Conservation (phyloP, 805 yeast species). For the Zygosaccharomyces rouxii region DNA sequence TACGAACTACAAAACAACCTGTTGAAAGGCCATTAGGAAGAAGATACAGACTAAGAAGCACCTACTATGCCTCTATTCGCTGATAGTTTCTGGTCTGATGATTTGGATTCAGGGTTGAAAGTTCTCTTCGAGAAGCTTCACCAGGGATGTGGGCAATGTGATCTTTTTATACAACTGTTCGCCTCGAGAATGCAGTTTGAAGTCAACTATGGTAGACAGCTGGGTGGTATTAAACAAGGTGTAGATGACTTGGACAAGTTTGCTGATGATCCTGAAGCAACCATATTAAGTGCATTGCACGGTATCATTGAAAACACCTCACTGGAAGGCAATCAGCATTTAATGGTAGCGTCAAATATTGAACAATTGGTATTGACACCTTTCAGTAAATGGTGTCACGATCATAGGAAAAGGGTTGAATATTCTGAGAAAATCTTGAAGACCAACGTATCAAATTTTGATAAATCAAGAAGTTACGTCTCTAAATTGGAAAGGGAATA, state of each 20-base stretch:
- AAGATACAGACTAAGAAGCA: too few species aligned
- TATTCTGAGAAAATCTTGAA: conserved; percentile 53
- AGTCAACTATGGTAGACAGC: conserved; percentile 54
- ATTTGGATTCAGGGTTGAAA: conserved; percentile 52
- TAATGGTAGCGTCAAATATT: conserved; percentile 59
- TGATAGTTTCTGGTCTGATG: conserved; percentile 73
- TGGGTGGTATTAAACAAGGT: conserved; percentile 32
- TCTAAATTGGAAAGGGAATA: conserved; percentile 58
- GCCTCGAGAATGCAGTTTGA: conserved; percentile 71
- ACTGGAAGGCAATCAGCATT: conserved; percentile 61
- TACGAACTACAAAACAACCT: background rate
- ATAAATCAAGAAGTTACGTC: conserved; percentile 43
- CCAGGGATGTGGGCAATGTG: conserved; percentile 66
- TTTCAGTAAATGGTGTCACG: conserved; percentile 68
- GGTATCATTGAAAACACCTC: conserved; percentile 50
- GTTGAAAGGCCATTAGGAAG: background rate
- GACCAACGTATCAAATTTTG: conserved; percentile 49
- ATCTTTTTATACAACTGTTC: conserved; percentile 61
- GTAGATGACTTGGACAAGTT: conserved; percentile 19
- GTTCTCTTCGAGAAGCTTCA: conserved; percentile 49
- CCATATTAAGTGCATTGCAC: conserved; percentile 40
- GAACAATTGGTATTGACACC: conserved; percentile 60
- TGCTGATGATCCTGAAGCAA: conserved; percentile 33
- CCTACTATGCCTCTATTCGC: conserved; percentile 50
- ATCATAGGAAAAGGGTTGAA: conserved; percentile 63